Evolutionary conservation across 2,329 filamentous ascomycete genomes (phyloP).

Genomic region (Biscogniauxia marginata): DNA sequence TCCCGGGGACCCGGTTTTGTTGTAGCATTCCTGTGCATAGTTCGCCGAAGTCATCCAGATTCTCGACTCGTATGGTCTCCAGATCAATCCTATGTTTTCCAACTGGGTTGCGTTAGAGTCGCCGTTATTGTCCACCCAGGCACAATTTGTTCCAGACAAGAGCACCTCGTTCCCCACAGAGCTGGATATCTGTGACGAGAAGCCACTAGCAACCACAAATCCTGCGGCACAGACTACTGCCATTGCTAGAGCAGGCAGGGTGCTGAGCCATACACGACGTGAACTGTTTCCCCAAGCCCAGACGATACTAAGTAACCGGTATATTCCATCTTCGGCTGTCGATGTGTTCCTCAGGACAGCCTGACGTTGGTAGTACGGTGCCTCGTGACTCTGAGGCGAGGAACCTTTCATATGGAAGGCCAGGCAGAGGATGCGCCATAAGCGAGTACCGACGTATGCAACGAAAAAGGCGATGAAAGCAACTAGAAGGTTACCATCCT

Average conservation of each 20-base stretch:
- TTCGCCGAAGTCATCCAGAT: background rate
- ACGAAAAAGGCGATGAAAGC: slow-evolving; percentile 8
- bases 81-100: too few relatives aligned
- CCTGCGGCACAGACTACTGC: background rate
- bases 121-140: background rate
- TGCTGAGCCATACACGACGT: background rate
- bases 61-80: background rate
- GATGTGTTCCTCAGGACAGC: slow-evolving; percentile 2
- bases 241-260: background rate
- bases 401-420: slow-evolving; percentile 2
- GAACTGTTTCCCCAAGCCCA: background rate
- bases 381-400: background rate
- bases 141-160: slow-evolving; percentile 1
- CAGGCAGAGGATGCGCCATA: slow-evolving; percentile 8
- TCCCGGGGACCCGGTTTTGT: background rate
- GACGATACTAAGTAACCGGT: background rate
- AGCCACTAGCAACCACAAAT: slow-evolving; percentile 7
- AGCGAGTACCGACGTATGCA: background rate
- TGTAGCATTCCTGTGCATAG: slow-evolving; percentile 13
- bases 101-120: too few relatives aligned
- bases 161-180: slow-evolving; percentile 8
- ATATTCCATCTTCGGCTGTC: background rate
- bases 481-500: slow-evolving; percentile 6
- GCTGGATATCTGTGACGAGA: slow-evolving; percentile 9
- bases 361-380: slow-evolving; percentile 5